Conservation (phyloP, 305 asterid species). For the Solanum hybrid region DNA sequence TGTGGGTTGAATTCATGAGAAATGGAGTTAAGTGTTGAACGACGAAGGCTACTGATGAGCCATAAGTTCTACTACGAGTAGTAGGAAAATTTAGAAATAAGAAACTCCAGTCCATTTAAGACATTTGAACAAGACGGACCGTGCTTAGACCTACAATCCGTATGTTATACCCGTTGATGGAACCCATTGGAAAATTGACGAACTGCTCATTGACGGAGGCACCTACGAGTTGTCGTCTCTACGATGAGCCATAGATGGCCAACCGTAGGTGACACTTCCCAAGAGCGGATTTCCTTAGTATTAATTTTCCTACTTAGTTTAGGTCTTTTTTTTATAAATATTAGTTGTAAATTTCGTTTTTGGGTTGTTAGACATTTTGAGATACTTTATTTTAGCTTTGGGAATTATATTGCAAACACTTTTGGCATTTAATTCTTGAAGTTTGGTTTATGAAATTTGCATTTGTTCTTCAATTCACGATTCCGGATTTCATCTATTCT, state of each 20-base stretch:
- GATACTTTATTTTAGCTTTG: not conserved
- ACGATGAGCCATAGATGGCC: not conserved
- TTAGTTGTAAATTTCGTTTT: not conserved
- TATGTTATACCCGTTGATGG: not conserved
- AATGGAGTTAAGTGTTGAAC: not conserved
- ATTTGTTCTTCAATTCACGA: not conserved
- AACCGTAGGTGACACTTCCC: not conserved
- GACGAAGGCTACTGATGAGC: not conserved
- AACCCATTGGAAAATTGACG: not conserved
- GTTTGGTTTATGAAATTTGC: not conserved
- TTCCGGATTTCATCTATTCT: no score
- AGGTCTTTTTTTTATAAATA: not conserved
- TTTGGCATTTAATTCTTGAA: not conserved
- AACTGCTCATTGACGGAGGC: not conserved
- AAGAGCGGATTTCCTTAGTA: not conserved
- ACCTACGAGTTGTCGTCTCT: not conserved
- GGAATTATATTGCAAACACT: not conserved
- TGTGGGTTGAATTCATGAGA: not conserved
- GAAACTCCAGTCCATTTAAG: not conserved
- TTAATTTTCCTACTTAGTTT: not conserved
- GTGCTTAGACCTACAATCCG: not conserved
- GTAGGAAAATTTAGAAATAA: not conserved
- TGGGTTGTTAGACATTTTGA: not conserved
- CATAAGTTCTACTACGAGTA: not conserved
- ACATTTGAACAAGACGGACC: not conserved